Conservation (phyloP, 371 early-diverging fungal genomes). For the Mortierella sp. region DNA sequence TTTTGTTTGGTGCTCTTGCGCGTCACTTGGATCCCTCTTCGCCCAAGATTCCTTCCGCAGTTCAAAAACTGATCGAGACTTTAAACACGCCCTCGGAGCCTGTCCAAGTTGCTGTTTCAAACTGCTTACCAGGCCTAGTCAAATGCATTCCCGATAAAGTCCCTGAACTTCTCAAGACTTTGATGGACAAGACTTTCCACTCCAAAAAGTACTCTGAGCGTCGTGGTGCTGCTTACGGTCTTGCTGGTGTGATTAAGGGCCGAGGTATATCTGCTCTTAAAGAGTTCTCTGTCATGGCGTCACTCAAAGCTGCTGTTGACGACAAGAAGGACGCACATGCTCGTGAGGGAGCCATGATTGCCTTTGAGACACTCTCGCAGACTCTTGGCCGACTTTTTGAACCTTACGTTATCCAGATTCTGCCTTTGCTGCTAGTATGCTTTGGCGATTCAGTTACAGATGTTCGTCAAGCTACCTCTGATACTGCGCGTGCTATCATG, state of each 20-base stretch:
- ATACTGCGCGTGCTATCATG: conserved; percentile 96
- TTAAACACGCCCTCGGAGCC: conserved; percentile 95
- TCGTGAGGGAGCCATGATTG: conserved; percentile 95
- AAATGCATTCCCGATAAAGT: conserved; percentile 77
- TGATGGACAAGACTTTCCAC: conserved; percentile 80
- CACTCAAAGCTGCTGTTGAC: conserved; percentile 87
- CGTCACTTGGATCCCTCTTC: conserved; percentile 83
- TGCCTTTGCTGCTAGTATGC: conserved; percentile 88
- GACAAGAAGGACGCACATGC: conserved; percentile 79
- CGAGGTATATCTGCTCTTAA: conserved; percentile 90
- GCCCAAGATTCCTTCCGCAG: conserved; percentile 82
- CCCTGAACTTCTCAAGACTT: conserved; percentile 69
- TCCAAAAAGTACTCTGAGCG: conserved; percentile 89
- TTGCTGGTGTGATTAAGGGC: conserved; percentile 97
- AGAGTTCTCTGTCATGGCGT: conserved; percentile 84
- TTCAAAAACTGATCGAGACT: conserved; percentile 89
- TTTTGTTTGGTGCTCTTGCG: conserved; percentile 93
- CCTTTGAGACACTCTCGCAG: conserved; percentile 90
- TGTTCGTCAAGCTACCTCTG: conserved; percentile 94
- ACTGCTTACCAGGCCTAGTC: conserved; percentile 94
- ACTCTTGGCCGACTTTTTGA: conserved; percentile 95
- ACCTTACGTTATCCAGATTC: conserved; percentile 95
- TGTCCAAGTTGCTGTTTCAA: conserved; percentile 94
- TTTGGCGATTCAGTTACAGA: conserved; percentile 89
- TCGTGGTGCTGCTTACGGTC: conserved; percentile 96